Evolutionary conservation across 208 protist species (phyloP).

Genomic region (Leishmania guyanensis): DNA sequence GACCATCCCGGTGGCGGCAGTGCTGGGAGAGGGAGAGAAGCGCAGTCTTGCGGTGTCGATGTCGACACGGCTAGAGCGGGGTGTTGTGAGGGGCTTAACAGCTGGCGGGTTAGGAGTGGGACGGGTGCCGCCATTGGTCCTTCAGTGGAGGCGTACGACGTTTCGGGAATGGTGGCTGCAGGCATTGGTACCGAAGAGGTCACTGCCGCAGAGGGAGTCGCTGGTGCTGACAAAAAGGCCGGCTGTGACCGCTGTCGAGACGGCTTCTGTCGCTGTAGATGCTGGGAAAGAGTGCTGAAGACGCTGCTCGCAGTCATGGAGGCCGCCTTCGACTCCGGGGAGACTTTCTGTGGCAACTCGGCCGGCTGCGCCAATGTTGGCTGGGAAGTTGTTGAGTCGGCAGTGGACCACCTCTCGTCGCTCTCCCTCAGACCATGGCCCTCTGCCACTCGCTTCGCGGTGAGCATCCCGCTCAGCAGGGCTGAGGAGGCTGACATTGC

Average conservation of each 20-base stretch:
- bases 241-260: not conserved
- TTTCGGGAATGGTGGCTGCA: not conserved
- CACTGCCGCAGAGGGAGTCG: not conserved
- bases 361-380: not conserved
- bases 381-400: not conserved
- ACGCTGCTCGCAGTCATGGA: constrained; percentile 52
- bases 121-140: not conserved
- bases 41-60: not conserved
- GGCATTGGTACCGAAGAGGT: not conserved
- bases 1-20: constrained; percentile 28
- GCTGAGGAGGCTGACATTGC: not conserved
- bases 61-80: not conserved
- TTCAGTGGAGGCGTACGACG: not conserved
- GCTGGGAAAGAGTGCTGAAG: constrained; percentile 87
- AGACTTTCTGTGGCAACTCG: constrained; percentile 18
- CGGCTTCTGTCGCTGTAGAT: constrained; percentile 34
- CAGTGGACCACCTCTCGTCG: not conserved
- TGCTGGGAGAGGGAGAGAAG: constrained; percentile 12
- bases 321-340: constrained; percentile 23
- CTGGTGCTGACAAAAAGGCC: not conserved
- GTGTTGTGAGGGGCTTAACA: not conserved
- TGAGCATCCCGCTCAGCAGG: not conserved
- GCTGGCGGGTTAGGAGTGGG: not conserved
- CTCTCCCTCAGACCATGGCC: not conserved
- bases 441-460: too few relatives aligned